Conservation (phyloP, 2,329 filamentous ascomycete species). For the Diaporthe capsici region DNA sequence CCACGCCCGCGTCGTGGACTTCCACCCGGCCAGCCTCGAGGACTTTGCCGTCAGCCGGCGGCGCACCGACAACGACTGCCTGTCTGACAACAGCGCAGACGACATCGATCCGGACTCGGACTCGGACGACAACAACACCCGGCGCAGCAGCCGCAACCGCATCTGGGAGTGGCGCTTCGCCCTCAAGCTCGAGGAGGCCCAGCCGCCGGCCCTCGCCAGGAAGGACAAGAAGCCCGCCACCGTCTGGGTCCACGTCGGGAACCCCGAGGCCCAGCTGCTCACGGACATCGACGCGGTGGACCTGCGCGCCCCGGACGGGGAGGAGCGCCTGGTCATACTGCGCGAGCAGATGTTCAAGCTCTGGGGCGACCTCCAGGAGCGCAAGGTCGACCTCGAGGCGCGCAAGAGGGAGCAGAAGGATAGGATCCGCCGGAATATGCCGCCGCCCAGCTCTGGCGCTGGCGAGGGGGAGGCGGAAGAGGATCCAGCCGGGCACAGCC, state of each 20-base stretch:
- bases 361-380: constrained; percentile 89
- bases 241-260: constrained; percentile 79
- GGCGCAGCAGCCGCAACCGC: constrained; percentile 46
- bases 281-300: constrained; percentile 64
- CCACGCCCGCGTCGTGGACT: constrained; percentile 85
- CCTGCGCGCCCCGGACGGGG: constrained; percentile 63
- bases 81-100: constrained; percentile 61
- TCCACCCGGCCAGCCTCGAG: constrained; percentile 76
- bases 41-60: constrained; percentile 75
- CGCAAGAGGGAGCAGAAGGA: constrained; percentile 42
- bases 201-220: constrained; percentile 40
- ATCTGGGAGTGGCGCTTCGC: constrained; percentile 89
- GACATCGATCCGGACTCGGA: constrained; percentile 48
- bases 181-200: constrained; percentile 81
- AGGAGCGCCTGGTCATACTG: constrained; percentile 64
- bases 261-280: constrained; percentile 64
- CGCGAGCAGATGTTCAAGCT: constrained; percentile 81
- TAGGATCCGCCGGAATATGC: constrained; percentile 45
- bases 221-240: constrained; percentile 56
- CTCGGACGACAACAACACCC: constrained; percentile 46
- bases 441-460: constrained; percentile 53
- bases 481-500: constrained; percentile 31
- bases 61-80: constrained; percentile 61
- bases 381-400: constrained; percentile 61
- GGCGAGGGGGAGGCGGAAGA: constrained; percentile 42